Evolutionary conservation across 129 eudicot species (phyloP).

Genomic region (Apium graveolens): DNA sequence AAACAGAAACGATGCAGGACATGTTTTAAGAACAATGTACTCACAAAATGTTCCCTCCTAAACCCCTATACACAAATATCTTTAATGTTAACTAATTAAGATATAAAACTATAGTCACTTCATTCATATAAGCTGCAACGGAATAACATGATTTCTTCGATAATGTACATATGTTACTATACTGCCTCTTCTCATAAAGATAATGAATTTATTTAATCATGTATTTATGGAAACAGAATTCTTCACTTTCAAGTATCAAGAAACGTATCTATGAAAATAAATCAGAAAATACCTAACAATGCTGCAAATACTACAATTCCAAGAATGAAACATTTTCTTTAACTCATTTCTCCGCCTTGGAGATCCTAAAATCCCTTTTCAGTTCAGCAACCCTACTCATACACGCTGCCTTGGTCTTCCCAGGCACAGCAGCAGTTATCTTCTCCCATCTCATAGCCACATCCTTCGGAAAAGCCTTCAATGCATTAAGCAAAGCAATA

Average conservation of each 20-base stretch:
- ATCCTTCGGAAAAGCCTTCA: slow-evolving; percentile 82
- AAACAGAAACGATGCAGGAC: background rate
- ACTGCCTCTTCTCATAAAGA: slow-evolving; percentile 5
- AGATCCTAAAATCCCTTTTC: slow-evolving; percentile 72
- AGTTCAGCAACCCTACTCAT: slow-evolving; percentile 76
- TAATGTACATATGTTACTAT: background rate
- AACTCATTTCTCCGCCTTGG: slow-evolving; percentile 45
- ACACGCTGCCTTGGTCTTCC: slow-evolving; percentile 66
- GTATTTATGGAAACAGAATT: background rate
- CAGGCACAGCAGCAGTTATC: slow-evolving; percentile 86
- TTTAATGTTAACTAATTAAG: background rate
- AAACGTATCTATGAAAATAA: background rate
- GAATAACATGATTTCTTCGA: background rate
- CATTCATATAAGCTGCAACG: background rate
- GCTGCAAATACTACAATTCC: slow-evolving; percentile 7
- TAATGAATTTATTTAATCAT: background rate
- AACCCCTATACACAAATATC: background rate
- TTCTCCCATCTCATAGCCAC: slow-evolving; percentile 95
- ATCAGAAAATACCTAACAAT: slow-evolving; percentile 12
- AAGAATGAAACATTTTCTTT: background rate
- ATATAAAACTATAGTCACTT: background rate
- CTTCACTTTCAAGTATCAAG: background rate
- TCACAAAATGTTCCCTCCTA: background rate
- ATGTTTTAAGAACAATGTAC: background rate
- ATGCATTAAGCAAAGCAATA: slow-evolving; percentile 80